Evolutionary conservation across 2,329 filamentous ascomycete species (phyloP).

Genomic region (Drechslerella dactyloides): DNA sequence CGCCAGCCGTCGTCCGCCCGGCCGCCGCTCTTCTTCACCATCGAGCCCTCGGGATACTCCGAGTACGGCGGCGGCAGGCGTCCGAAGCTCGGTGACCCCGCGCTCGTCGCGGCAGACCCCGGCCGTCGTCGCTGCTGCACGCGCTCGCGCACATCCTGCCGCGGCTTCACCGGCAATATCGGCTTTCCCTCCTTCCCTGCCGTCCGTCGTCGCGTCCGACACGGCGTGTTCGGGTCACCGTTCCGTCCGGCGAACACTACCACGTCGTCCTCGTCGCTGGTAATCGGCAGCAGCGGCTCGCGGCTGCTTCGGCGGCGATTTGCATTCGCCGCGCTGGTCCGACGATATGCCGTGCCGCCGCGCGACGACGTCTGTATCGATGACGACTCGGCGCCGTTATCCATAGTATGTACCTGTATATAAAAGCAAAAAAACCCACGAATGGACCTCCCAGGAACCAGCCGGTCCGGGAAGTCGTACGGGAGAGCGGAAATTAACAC

Average conservation of each 20-base stretch:
- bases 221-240: slow-evolving; percentile 41
- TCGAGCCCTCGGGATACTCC: slow-evolving; percentile 29
- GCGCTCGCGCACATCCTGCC: slow-evolving; percentile 33
- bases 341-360: too few species aligned
- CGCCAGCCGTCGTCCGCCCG: slow-evolving; percentile 35
- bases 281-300: slow-evolving; percentile 15
- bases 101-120: slow-evolving; percentile 6
- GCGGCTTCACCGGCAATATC: slow-evolving; percentile 38
- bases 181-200: slow-evolving; percentile 15
- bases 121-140: slow-evolving; percentile 12
- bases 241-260: slow-evolving; percentile 34
- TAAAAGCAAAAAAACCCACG: neutral
- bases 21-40: neutral
- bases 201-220: slow-evolving; percentile 18
- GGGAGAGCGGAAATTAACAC: slow-evolving; percentile 30
- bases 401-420: slow-evolving; percentile 25
- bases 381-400: slow-evolving; percentile 21
- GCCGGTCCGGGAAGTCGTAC: neutral
- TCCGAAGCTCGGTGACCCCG: neutral
- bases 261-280: slow-evolving; percentile 29
- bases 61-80: slow-evolving; percentile 35
- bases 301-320: slow-evolving; percentile 6
- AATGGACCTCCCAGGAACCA: slow-evolving; percentile 3
- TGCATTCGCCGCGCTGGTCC: too few species aligned
- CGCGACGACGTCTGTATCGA: too few species aligned